Conservation (phyloP, 208 protist genomes). For the Leptomonas seymouri region DNA sequence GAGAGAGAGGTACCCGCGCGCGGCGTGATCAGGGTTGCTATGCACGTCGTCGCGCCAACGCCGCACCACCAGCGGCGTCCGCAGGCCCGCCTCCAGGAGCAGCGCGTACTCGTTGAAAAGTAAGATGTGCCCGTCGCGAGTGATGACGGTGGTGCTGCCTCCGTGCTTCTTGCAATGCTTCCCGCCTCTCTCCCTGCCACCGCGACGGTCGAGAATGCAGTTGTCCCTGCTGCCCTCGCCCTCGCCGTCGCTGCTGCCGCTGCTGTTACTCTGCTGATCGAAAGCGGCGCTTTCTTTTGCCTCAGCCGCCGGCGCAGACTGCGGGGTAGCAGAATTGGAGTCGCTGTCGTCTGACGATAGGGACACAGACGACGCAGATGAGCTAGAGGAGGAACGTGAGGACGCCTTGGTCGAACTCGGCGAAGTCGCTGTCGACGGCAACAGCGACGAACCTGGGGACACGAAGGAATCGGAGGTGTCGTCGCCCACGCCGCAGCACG, state of each 20-base stretch:
- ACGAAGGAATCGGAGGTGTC: conserved; percentile 5
- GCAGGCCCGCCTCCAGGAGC: conserved; percentile 41
- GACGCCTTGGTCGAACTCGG: not conserved
- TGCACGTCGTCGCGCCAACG: conserved; percentile 36
- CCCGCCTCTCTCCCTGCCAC: not conserved
- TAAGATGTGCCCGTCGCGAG: conserved; percentile 21
- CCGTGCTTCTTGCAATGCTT: not conserved
- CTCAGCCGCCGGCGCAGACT: not conserved
- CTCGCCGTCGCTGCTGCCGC: conserved; percentile 1
- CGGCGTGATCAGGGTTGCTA: conserved; percentile 36
- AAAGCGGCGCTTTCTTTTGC: not conserved
- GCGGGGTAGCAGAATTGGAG: not conserved
- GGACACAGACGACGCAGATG: conserved; percentile 5
- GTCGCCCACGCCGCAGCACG: not conserved
- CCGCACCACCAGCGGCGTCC: conserved; percentile 27
- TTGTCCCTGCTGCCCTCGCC: not conserved
- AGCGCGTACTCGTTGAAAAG: conserved; percentile 45
- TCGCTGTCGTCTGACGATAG: conserved; percentile 16
- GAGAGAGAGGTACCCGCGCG: conserved; percentile 35
- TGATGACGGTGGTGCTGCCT: conserved; percentile 12
- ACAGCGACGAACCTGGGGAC: conserved; percentile 2
- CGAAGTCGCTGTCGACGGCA: conserved; percentile 6
- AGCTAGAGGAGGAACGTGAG: not conserved
- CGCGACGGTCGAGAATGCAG: too few species aligned
- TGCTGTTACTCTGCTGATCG: not conserved